Conservation (phyloP, 2,329 filamentous ascomycete species). For the Zymoseptoria crescenta region DNA sequence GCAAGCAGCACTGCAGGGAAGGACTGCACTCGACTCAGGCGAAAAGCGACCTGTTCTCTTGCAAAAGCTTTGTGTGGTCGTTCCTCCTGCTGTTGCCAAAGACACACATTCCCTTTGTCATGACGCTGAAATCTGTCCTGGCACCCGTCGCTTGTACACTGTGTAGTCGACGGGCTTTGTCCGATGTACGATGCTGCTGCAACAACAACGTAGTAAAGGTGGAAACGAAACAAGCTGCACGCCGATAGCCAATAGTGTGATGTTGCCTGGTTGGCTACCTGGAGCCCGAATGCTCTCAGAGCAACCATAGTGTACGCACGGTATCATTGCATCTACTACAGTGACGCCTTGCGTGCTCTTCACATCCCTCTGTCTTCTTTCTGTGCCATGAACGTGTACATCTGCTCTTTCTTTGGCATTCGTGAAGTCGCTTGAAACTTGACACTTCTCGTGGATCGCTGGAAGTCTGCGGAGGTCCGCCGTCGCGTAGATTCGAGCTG, state of each 20-base stretch:
- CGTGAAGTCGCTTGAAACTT: not conserved
- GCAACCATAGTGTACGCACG: not conserved
- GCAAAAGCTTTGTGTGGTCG: not conserved
- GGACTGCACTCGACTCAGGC: not conserved
- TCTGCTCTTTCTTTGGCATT: not conserved
- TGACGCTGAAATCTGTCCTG: no score
- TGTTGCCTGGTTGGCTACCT: not conserved
- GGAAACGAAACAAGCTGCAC: not conserved
- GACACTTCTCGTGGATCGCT: not conserved
- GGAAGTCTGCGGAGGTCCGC: not conserved
- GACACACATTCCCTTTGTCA: no score
- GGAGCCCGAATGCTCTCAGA: not conserved
- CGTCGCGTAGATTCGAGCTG: not conserved
- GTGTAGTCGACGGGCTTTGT: no score
- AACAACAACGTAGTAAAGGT: not conserved
- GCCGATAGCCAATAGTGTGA: not conserved
- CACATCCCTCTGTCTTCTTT: not conserved
- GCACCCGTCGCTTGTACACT: no score
- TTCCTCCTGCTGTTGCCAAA: not conserved
- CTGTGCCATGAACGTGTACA: not conserved
- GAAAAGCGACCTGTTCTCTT: not conserved
- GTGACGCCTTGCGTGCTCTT: not conserved
- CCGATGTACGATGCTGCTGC: no score
- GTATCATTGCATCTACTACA: not conserved
- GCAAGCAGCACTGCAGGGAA: not conserved